phyloP scores from a whole-genome alignment of 768 basidiomycete genomes.

The Panaeolus papilionaceus region DNA sequence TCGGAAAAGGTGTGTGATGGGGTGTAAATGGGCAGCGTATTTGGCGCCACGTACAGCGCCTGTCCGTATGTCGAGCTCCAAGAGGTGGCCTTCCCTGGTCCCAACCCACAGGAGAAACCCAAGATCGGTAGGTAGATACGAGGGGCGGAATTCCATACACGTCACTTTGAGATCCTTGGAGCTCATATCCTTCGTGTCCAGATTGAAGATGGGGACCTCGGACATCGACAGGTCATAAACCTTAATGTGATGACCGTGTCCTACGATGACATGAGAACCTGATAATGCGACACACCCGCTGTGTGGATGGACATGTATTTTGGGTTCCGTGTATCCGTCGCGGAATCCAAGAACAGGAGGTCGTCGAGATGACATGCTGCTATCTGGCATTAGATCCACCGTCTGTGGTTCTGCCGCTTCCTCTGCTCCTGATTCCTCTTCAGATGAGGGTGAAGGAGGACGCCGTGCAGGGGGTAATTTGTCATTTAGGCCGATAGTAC shows the following conservation, averaged over 20 bases:
- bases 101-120: slow-evolving; percentile 84
- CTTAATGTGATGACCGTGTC: slow-evolving; percentile 61
- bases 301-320: slow-evolving; percentile 66
- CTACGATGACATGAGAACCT: slow-evolving; percentile 64
- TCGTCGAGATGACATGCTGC: slow-evolving; percentile 68
- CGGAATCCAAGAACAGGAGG: slow-evolving; percentile 50
- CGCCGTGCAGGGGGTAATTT: slow-evolving; percentile 71
- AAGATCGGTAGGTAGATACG: slow-evolving; percentile 47
- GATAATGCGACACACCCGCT: slow-evolving; percentile 60
- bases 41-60: slow-evolving; percentile 64
- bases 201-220: slow-evolving; percentile 48
- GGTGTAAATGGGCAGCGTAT: slow-evolving; percentile 64
- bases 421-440: slow-evolving; percentile 66
- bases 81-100: slow-evolving; percentile 87
- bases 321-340: slow-evolving; percentile 47
- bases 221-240: slow-evolving; percentile 63
- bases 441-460: slow-evolving; percentile 47
- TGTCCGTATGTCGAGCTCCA: slow-evolving; percentile 78
- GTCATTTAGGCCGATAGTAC: slow-evolving; percentile 71
- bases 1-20: slow-evolving; percentile 79
- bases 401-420: slow-evolving; percentile 55
- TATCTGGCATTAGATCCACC: slow-evolving; percentile 68
- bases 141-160: slow-evolving; percentile 78
- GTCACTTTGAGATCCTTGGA: slow-evolving; percentile 75
- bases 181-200: slow-evolving; percentile 70